Base-by-base conservation (phyloP, 805 yeast species). In the Candida odintsovae region DNA sequence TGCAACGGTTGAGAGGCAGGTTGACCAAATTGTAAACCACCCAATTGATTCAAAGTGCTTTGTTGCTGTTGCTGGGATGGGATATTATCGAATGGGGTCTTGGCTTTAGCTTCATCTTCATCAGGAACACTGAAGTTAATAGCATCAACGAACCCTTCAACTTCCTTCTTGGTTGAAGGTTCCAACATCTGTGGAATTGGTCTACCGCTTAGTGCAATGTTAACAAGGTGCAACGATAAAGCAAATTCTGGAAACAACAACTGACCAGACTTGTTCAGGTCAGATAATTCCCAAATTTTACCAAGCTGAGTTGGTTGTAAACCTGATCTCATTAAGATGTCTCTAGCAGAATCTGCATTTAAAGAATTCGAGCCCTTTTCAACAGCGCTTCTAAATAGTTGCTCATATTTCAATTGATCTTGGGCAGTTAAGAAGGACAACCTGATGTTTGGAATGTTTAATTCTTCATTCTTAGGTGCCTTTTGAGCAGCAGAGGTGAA, bases 231-330 rank as follows among this genome's bases (percentile, higher is more conserved):
- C 73, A 92, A 80, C 16, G 96, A 90, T 53, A 92, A 72, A 15
- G 95, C 95, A 72, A 92, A 92, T 65, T 92, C 97, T 2, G 98
- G 98, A 62, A 90, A 92, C 56, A 92, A 68, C 50, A 92, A 76
- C 46, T 80, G 75, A 2, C 98, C 98, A 8, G 94, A 82, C 57
- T 80, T 84, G 56, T 82, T 86, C 2, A 95, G 83, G 61, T 92
- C 98, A n/a, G 95, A 78, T 48, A 92, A 70, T 21, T 85, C 82
- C 98, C 98, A 92, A 50, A 92, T 85, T 56, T 80, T 88, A 3
- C 92, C 92, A 55, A 92, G 73, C 38, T 83, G 79, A 22, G 77
- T 72, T 3, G 96, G 89, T 38, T 79, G 71, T 45, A 92, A 71
- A 7, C 88, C 87, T 0, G 97, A 90, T 54, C 86, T 78, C 69